Evolutionary conservation across 805 yeast genomes (phyloP).

Genomic region (Ogataea ramenticola): DNA sequence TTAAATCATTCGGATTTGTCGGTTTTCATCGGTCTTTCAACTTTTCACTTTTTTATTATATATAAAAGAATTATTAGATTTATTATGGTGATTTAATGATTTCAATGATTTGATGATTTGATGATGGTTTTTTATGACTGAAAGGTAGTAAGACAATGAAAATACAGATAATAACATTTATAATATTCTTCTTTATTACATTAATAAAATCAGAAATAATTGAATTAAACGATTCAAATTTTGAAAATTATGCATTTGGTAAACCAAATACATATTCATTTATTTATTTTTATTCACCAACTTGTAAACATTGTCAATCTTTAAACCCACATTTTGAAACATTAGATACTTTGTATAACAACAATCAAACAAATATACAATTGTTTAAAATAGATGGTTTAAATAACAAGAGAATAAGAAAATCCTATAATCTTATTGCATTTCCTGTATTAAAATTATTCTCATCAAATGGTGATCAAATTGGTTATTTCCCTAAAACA

Average conservation of each 20-base stretch:
- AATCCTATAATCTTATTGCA: constrained; percentile 31
- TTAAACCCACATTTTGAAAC: constrained; percentile 39
- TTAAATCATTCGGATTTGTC: too few relatives aligned
- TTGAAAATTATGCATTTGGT: constrained; percentile 15
- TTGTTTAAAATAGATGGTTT: constrained; percentile 29
- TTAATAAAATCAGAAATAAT: too few relatives aligned
- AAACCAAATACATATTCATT: constrained; percentile 28
- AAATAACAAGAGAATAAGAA: constrained; percentile 26
- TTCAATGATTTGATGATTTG: too few relatives aligned
- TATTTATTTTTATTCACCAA: constrained; percentile 39
- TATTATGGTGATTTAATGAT: too few relatives aligned
- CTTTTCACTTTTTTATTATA: too few relatives aligned
- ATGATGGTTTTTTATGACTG: too few relatives aligned
- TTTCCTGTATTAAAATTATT: constrained; percentile 47
- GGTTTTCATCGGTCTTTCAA: too few relatives aligned
- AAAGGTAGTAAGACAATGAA: too few relatives aligned
- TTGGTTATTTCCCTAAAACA: too few relatives aligned
- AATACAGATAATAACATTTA: too few relatives aligned
- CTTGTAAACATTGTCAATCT: constrained; percentile 39
- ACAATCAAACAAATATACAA: constrained; percentile 26
- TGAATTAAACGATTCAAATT: constrained; percentile 17
- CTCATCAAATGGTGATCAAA: constrained; percentile 32
- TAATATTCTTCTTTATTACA: too few relatives aligned
- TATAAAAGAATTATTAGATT: too few relatives aligned
- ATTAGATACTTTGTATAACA: constrained; percentile 35